Evolutionary conservation across 2,329 filamentous ascomycete genomes (phyloP), one percentile per base, ranked within the genome.

Genomic region (Didymella keratinophila): DNA sequence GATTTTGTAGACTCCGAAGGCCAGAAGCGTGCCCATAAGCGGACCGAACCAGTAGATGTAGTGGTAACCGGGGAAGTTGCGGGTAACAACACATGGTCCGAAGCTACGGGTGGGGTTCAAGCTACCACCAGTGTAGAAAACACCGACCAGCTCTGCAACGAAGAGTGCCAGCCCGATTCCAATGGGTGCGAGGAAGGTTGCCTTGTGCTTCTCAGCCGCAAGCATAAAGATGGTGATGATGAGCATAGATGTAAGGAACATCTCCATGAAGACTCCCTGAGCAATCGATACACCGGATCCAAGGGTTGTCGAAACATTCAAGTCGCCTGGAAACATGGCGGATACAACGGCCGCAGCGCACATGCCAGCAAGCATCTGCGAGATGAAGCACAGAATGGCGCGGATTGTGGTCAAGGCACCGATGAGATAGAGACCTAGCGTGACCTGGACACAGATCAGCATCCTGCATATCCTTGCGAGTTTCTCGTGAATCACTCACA

Each of bases 141-240:
- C 78, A 16, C 76, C 83, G 4, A 80, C 76, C 48, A 86, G 61
- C 56, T 86, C 81, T 0, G 80, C 79, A 42, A 92, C 83, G 73
- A 92, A 92, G 52, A 92, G 82, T 0, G 89, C 81, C 2, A 91
- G 76, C 1, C 90, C 90, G 65, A 93, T 91, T 12, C 87, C 89
- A 3, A 92, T 78, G 0, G 90, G 89, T 0, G 89, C 89, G 1
- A 92, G 77, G 70, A 83, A 91, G 0, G 89, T 92, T 2, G 86
- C 86, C 43, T 87, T 87, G 73, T 92, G 89, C 77, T 92, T 92
- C 72, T 91, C 88, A 4, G 86, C 85, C 0, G 88, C 89, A 43
- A 91, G 81, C 84, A 91, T 89, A 66, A 78, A 77, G 47, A 79
- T 77, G 2, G 75, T 78, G 51, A 79, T 78, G 54, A 78, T 72